Evolutionary conservation across 768 basidiomycete species (phyloP).

Genomic region (Pholiota microspora): DNA sequence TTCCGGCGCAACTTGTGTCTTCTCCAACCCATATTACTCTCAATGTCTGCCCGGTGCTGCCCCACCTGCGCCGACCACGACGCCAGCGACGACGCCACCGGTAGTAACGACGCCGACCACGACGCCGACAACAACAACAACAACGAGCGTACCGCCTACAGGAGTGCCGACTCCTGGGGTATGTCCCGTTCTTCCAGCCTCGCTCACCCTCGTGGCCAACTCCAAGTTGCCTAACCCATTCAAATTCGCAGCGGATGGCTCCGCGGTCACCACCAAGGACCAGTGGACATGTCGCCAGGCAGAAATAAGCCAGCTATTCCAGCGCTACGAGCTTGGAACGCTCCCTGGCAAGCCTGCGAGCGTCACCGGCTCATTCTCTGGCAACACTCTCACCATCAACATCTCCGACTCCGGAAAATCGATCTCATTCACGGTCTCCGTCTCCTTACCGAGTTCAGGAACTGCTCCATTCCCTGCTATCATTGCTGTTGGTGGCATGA

Average conservation of each 20-base stretch:
- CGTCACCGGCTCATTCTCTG: slow-evolving; percentile 42
- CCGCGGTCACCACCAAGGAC: slow-evolving; percentile 37
- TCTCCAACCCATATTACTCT: slow-evolving; percentile 31
- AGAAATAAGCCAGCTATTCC: slow-evolving; percentile 48
- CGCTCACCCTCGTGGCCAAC: slow-evolving; percentile 32
- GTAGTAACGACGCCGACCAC: slow-evolving; percentile 12
- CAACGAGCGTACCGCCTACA: slow-evolving; percentile 19
- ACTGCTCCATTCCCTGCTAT: slow-evolving; percentile 50
- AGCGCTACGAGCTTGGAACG: slow-evolving; percentile 51
- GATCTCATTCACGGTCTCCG: slow-evolving; percentile 47
- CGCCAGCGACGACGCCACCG: slow-evolving; percentile 6
- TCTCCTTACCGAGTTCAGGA: slow-evolving; percentile 42
- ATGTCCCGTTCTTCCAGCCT: slow-evolving; percentile 30
- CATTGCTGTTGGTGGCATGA: slow-evolving; percentile 48
- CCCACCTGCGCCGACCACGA: slow-evolving; percentile 9
- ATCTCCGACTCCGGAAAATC: slow-evolving; percentile 43
- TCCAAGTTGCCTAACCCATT: slow-evolving; percentile 54
- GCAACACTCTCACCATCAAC: slow-evolving; percentile 46
- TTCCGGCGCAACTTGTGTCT: slow-evolving; percentile 29
- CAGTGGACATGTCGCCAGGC: slow-evolving; percentile 52
- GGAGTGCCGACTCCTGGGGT: slow-evolving; percentile 16
- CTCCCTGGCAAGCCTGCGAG: slow-evolving; percentile 46
- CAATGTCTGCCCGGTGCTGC: slow-evolving; percentile 32
- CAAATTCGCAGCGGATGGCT: slow-evolving; percentile 41
- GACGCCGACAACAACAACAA: slow-evolving; percentile 13